Percentiles rank a stretch among this genome's conserved stretches.
Conservation (phyloP, 163 green algal species). For the Dunaliella salina region DNA sequence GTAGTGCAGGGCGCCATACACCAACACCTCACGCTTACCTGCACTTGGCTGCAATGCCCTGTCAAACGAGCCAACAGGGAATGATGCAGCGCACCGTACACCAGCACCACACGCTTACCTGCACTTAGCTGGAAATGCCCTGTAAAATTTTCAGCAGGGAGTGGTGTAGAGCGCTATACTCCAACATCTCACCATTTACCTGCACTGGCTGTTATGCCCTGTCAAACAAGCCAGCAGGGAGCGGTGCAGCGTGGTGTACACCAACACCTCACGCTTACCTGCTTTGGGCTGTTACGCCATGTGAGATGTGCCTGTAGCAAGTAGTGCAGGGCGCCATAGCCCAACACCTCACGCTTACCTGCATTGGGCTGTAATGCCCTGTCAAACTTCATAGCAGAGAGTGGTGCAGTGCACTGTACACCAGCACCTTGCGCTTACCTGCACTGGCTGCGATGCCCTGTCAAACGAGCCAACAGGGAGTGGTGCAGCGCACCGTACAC, state of each 20-base stretch:
- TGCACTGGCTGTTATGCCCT: constrained; percentile 34
- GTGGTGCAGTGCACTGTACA: constrained; percentile 36
- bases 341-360: no score
- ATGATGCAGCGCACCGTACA: constrained; percentile 35
- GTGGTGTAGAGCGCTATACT: no score
- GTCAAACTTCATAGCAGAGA: constrained; percentile 27
- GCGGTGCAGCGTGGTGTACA: constrained; percentile 39
- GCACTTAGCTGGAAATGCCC: no score
- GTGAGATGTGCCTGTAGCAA: no score
- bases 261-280: constrained; percentile 22
- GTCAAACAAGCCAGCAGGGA: constrained; percentile 29
- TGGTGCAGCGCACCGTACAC: constrained; percentile 37
- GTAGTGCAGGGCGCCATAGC: no score
- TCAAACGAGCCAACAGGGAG: constrained; percentile 28
- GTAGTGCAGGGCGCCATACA: no score
- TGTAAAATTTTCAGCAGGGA: no score
- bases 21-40: no score
- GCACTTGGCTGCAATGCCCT: constrained; percentile 33
- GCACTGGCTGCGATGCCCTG: constrained; percentile 32
- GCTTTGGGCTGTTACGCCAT: no score
- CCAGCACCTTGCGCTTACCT: constrained; percentile 24
- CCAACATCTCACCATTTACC: no score
- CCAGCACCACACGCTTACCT: constrained; percentile 24
- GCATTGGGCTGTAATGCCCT: constrained; percentile 33
- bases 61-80: constrained; percentile 28